Base-by-base conservation (phyloP, 345 rosid genomes). In the Camelina neglecta region DNA sequence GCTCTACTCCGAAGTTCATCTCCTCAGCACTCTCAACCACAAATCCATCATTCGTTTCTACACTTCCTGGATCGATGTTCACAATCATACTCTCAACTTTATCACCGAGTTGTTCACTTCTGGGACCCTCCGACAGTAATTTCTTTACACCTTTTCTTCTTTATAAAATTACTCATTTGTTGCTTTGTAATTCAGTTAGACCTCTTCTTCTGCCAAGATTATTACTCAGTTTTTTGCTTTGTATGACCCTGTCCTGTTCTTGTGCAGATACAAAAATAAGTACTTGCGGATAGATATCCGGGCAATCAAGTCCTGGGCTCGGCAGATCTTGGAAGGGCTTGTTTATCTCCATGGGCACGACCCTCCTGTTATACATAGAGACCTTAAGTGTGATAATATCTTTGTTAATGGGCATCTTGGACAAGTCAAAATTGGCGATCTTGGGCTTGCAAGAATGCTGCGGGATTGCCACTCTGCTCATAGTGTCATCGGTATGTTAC, bases 101-200 rank as follows among this genome's bases (percentile, higher is more conserved):
- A 90, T 90, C 82, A 90, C 93, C 24, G 96, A 90, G 79, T 75
- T 90, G 92, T 87, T 90, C 73, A 87, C 93, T 73, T 90, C 96
- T 21, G 96, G 96, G 79, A 87, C 87, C 66, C 87, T 88, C 54
- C 77, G 97, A 78, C 86, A 84, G 97, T 90, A 83, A 72, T 47
- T 65, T 16, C 10, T 31, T 61, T 53, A 21, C 53, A 57, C 64
- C 5, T 20, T 41, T 55, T 42, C 47, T 42, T 42, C 47, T 35
- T 42, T 2, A 11, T 2, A 42, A 18, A 6, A 11, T 50, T 67
- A 16, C 33, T 66, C 20, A 7, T 3, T 6, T 42, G 47, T 67
- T 60, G 12, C 29, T 55, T 38, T 31, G 13, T 60, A 7, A 39
- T 39, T 10, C 18, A 6, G 10, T 55, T 24, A 6, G 1, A 54